Base-by-base conservation (phyloP, 208 protist species). In the Porcisia hertigi region DNA sequence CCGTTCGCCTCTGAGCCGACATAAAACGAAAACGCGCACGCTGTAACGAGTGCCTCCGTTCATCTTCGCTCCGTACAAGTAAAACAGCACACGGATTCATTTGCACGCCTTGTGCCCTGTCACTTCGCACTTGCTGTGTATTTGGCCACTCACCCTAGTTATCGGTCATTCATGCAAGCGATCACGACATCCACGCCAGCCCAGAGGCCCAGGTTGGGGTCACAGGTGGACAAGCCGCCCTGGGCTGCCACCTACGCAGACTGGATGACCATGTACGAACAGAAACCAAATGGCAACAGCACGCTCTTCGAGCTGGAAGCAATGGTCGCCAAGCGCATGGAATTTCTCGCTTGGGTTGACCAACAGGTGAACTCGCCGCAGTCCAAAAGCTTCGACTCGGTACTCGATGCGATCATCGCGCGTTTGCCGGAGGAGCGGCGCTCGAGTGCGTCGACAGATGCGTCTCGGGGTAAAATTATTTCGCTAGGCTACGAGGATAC, bases 321-420 rank as follows among this genome's bases (percentile, higher is more conserved):
- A 5, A 84, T 94, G 71, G 86, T 95, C 8, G 93, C 87, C n/a
- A 95, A 95, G 79, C 91, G 93, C 39, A 94, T 97, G 90, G 91
- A 97, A 82, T 83, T 97, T 47, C 87, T 97, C 1, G 88, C 88
- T 0, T 95, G 91, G 90, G 93, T 97, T 49, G 90, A 97, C 58
- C 87, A 94, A 65, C n/a, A 91, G 57, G 20, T 87, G 14, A 93
- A 94, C 82, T 92, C 90, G 3, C 89, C 89, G 0, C 77, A 84
- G 25, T 49, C 84, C 4, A 91, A 88, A 67, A 86, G 77, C 65
- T 92, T 89, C 62, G 86, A 88, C 14, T 72, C 67, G 1, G 76
- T 94, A 53, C 82, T 95, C 23, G 87, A 94, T 47, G 83, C 88
- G 43, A 92, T 97, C 69, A 86, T 86, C 36, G 77, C 77, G 23